phyloP scores from a whole-genome alignment of 257 asterid genomes.

The Catharanthus roseus region DNA sequence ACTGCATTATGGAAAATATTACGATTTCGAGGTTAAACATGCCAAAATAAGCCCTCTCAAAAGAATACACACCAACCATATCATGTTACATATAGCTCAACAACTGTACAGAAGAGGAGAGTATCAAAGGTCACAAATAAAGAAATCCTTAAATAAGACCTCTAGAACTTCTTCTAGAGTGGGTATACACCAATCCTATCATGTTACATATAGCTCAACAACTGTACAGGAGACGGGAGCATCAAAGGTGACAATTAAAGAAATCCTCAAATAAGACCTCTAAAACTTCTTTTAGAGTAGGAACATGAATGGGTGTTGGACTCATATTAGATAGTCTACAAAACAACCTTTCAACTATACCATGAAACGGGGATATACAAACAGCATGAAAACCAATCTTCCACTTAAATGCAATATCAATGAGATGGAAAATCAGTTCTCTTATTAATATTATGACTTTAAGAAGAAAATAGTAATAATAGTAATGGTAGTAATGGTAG shows the following conservation, averaged over 20 bases:
- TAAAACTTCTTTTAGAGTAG: not conserved
- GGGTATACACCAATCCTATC: not conserved
- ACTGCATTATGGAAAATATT: slow-evolving; percentile 40
- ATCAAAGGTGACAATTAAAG: not conserved
- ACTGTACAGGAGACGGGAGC: not conserved
- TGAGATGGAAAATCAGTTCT: not conserved
- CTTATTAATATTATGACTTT: not conserved
- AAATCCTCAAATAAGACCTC: not conserved
- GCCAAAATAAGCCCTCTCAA: not conserved
- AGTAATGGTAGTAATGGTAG: too few relatives aligned
- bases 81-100: not conserved
- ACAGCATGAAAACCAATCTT: not conserved
- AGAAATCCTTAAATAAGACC: not conserved
- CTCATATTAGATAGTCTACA: not conserved
- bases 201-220: not conserved
- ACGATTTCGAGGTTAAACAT: not conserved
- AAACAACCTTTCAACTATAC: not conserved
- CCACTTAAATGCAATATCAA: not conserved
- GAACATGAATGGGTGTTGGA: not conserved
- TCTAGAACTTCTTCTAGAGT: not conserved
- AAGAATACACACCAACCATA: not conserved
- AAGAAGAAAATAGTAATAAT: too few relatives aligned
- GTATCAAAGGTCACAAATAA: not conserved
- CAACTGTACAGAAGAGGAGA: not conserved
- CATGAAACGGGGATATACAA: not conserved